A percentile compares a stretch with the other conserved stretches of the same genome.
phyloP scores from a whole-genome alignment of 2,329 filamentous ascomycete species.

The Sporothrix globosa region DNA sequence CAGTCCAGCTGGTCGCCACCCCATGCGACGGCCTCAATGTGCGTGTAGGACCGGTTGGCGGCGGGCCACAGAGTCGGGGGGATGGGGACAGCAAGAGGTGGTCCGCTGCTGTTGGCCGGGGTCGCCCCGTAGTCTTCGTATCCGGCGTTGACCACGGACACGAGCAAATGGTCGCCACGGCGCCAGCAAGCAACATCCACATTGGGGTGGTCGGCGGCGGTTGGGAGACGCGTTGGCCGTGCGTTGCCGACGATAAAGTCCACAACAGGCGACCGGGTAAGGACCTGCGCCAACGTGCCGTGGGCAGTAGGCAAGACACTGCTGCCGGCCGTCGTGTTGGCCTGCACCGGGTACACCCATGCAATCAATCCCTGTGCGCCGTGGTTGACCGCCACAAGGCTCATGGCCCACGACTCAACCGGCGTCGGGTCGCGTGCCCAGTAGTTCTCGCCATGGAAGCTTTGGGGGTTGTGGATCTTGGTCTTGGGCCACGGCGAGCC shows the following conservation, averaged over 20 bases:
- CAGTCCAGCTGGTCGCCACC: slow-evolving; percentile 39
- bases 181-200: slow-evolving; percentile 48
- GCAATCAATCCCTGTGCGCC: slow-evolving; percentile 50
- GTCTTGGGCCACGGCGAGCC: slow-evolving; percentile 49
- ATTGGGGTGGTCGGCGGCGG: slow-evolving; percentile 30
- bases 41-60: not conserved
- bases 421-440: slow-evolving; percentile 52
- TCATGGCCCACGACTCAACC: slow-evolving; percentile 52
- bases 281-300: slow-evolving; percentile 46
- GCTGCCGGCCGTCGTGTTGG: not conserved
- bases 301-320: slow-evolving; percentile 46
- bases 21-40: not conserved
- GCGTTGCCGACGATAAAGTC: slow-evolving; percentile 47
- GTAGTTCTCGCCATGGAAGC: slow-evolving; percentile 53
- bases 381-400: slow-evolving; percentile 51
- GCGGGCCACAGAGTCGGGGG: slow-evolving; percentile 25
- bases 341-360: slow-evolving; percentile 52
- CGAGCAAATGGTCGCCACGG: slow-evolving; percentile 39
- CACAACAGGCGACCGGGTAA: slow-evolving; percentile 45
- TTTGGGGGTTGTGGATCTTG: slow-evolving; percentile 52
- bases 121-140: slow-evolving; percentile 33
- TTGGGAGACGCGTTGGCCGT: slow-evolving; percentile 36
- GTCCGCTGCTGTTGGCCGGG: not conserved
- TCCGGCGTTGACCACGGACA: slow-evolving; percentile 46
- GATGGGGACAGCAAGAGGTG: slow-evolving; percentile 24